These are phyloP conservation scores for Russula virescens DNA, from an alignment of 768 basidiomycete species.

Conservation along the genomic window DNA sequence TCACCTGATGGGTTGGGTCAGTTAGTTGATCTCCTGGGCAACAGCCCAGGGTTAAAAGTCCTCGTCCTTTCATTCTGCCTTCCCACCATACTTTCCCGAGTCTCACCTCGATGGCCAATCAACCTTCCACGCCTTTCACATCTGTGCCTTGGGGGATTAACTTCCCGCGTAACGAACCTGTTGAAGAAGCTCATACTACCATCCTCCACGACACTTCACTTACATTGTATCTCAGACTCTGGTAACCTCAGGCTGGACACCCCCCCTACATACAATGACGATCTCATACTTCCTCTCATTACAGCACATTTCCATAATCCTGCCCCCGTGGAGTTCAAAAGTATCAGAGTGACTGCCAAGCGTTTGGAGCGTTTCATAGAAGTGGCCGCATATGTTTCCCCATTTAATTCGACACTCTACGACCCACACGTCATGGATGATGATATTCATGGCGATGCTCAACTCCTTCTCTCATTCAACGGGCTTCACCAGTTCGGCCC, in stretches of 20 bases:
- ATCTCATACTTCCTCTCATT: constrained; percentile 3
- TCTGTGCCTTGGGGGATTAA: neutral
- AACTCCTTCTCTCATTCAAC: constrained; percentile 3
- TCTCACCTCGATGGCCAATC: neutral
- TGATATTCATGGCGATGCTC: neutral
- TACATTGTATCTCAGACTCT: neutral
- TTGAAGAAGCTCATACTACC: neutral
- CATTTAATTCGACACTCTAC: neutral
- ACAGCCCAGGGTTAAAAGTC: constrained; percentile 1
- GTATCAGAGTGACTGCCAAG: neutral
- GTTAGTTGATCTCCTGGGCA: neutral
- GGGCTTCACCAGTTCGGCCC: neutral
- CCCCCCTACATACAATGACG: neutral
- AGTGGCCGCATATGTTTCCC: neutral
- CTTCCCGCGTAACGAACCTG: too few relatives aligned
- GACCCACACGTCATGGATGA: neutral
- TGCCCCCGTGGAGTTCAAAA: neutral
- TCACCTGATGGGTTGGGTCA: neutral
- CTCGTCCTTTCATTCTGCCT: constrained; percentile 8
- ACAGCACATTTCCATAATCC: neutral
- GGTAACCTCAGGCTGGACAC: too few relatives aligned
- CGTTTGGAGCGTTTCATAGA: neutral
- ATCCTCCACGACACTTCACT: neutral
- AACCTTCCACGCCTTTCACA: constrained; percentile 9
- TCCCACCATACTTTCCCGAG: neutral